phyloP scores from a whole-genome alignment of 1,284 basidiomycete species.

The Hypsizygus ulmarius region DNA sequence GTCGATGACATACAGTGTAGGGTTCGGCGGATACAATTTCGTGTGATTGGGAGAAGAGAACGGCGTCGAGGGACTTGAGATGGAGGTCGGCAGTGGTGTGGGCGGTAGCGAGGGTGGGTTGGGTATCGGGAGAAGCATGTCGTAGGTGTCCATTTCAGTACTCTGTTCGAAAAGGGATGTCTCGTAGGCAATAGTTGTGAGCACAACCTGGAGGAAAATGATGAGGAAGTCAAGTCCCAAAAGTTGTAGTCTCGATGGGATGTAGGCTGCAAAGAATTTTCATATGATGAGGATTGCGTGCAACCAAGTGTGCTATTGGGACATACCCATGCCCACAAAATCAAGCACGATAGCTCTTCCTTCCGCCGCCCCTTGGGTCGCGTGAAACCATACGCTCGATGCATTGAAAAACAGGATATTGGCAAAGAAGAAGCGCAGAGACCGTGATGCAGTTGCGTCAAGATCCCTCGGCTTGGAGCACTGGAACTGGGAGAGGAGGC shows the following conservation, averaged over 20 bases:
- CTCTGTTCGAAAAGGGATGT: constrained; percentile 38
- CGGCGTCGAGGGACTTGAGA: constrained; percentile 22
- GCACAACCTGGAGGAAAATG: constrained; percentile 58
- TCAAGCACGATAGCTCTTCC: constrained; percentile 65
- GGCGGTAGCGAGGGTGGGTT: constrained; percentile 21
- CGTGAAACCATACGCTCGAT: constrained; percentile 60
- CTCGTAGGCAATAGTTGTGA: constrained; percentile 67
- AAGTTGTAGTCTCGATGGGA: constrained; percentile 60
- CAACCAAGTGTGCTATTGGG: background rate
- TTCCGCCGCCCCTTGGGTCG: constrained; percentile 45
- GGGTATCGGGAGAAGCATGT: constrained; percentile 32
- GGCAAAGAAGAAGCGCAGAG: constrained; percentile 62
- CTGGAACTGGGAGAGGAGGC: constrained; percentile 59
- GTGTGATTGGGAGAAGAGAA: constrained; percentile 16
- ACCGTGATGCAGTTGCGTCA: constrained; percentile 46
- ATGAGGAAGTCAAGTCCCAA: constrained; percentile 65
- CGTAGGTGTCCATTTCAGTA: constrained; percentile 27
- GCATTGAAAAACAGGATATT: constrained; percentile 57
- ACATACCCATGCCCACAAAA: constrained; percentile 73
- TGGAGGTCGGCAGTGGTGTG: constrained; percentile 17
- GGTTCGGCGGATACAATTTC: constrained; percentile 25
- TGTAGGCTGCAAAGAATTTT: constrained; percentile 47
- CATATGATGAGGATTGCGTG: constrained; percentile 3
- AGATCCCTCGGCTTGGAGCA: constrained; percentile 63
- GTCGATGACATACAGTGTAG: constrained; percentile 53